phyloP scores from a whole-genome alignment of 164 flowering plant species.

The Vitis amurensis region DNA sequence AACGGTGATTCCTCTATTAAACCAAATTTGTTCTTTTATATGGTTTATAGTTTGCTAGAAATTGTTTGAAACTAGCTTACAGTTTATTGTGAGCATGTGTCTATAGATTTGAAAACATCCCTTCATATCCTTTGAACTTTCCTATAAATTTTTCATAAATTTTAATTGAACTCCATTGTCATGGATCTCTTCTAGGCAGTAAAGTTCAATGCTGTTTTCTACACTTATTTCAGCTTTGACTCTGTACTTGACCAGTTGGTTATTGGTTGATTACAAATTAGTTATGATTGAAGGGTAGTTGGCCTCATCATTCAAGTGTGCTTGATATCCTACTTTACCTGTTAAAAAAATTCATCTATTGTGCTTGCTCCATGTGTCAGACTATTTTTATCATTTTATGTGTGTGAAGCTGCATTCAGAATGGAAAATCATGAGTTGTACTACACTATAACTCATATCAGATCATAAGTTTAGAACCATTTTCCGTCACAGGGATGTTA shows the following conservation, averaged over 20 bases:
- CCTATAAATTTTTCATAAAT: too few relatives aligned
- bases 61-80: not conserved
- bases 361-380: too few relatives aligned
- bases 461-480: too few relatives aligned
- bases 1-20: slow-evolving; percentile 34
- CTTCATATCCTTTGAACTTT: too few relatives aligned
- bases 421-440: too few relatives aligned
- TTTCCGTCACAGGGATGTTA: too few relatives aligned
- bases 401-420: too few relatives aligned
- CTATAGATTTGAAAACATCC: too few relatives aligned
- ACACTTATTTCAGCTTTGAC: not conserved
- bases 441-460: too few relatives aligned
- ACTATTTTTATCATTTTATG: too few relatives aligned
- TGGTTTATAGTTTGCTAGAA: not conserved
- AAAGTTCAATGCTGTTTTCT: not conserved
- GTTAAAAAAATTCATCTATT: not conserved
- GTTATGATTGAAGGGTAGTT: not conserved
- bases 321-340: not conserved
- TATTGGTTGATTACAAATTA: too few relatives aligned
- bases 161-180: not conserved
- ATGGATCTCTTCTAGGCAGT: not conserved
- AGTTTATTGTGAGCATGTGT: not conserved
- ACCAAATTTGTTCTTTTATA: not conserved
- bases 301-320: not conserved
- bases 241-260: not conserved